Evolutionary conservation across 257 asterid genomes (phyloP).

Genomic region (Anisodus acutangulus): DNA sequence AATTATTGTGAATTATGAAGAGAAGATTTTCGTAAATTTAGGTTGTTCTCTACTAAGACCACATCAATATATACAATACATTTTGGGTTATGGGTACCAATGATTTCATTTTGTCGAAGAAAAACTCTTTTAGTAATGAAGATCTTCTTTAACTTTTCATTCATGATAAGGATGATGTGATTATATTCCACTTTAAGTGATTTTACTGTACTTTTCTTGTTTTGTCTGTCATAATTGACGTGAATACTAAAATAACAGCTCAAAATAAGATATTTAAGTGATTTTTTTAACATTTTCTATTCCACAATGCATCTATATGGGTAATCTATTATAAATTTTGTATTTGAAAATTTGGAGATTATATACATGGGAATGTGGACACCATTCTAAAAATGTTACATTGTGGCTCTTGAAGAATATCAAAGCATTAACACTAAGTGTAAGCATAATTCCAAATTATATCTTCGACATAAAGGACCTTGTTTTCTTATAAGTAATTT

Average conservation of each 20-base stretch:
- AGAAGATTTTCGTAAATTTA: not conserved
- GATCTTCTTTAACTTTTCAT: not conserved
- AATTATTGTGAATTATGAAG: too few species aligned
- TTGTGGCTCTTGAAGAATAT: slow-evolving; percentile 4
- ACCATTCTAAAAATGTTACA: slow-evolving; percentile 21
- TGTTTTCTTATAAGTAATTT: not conserved
- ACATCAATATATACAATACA: not conserved
- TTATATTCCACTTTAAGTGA: not conserved
- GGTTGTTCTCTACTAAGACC: not conserved
- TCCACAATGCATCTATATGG: not conserved
- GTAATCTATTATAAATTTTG: not conserved
- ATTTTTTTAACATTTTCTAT: not conserved
- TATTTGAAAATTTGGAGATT: not conserved
- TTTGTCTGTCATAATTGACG: not conserved
- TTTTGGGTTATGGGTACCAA: too few species aligned
- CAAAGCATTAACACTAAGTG: not conserved
- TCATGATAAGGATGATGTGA: not conserved
- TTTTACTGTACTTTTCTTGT: not conserved
- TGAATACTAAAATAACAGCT: not conserved
- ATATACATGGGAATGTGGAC: not conserved
- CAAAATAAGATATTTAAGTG: not conserved
- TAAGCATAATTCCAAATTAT: not conserved
- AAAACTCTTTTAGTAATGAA: not conserved
- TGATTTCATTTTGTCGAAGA: not conserved
- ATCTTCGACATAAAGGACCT: not conserved